Base-by-base conservation (phyloP, 345 rosid genomes). In the Aethionema arabicum region DNA sequence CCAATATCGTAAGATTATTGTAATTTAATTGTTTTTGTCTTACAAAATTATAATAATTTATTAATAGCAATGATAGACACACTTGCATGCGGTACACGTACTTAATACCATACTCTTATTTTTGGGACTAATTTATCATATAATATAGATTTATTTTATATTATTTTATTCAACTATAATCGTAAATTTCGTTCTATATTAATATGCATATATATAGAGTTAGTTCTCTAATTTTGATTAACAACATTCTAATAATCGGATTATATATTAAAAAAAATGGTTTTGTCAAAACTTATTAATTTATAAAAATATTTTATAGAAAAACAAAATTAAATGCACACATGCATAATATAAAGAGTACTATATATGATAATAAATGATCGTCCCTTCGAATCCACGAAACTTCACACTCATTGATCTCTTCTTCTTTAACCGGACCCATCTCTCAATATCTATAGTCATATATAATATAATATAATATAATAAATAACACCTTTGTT, bases 31-130 rank as follows among this genome's bases (percentile, higher is more conserved):
- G 27, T 21, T 21, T 21, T 21, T 21, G 27, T 21, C 2, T 21
- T 21, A 21, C n/a, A 21, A 21, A 21, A 21, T 21, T 21, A 21
- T 21, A 21, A 21, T 21, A 21, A 21, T 21, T 1, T 21, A 21
- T 21, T 21, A 21, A 21, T 21, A 21, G 27, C 2, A 21, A 21
- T 21, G 27, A 21, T 21, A 21, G 27, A 21, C 52, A 61, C 61
- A 52, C 52, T 59, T 36, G 59, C 66, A 68, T 59, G 47, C 52
- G 52, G 32, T 33, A 30, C 27, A 21, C 29, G 27, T 65, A 12
- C 4, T 15, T 56, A 21, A 21, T 21, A 38, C 31, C 16, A 0
- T 14, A 44, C 7, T 49, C 0, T 2, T 11, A 47, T 8, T 12
- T 12, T 5, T 32, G 9, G 51, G 51, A 9, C 13, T 31, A 15